A percentile compares a stretch with the other conserved stretches of the same genome.
Evolutionary conservation across 768 basidiomycete species (phyloP).

Genomic region (Polyporus arcularius): DNA sequence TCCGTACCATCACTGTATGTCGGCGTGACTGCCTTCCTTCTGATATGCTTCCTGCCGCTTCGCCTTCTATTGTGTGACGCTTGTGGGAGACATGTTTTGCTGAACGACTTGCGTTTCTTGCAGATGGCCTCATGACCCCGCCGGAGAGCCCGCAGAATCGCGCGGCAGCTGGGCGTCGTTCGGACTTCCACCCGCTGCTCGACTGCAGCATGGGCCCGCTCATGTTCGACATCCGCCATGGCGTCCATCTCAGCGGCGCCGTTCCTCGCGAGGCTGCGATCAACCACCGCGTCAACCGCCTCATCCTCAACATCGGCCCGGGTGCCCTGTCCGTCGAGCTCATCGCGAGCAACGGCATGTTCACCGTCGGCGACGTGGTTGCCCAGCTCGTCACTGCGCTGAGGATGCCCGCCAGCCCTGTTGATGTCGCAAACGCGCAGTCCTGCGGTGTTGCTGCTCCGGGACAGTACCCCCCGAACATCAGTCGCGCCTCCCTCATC

Average conservation of each 20-base stretch:
- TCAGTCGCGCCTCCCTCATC: background rate
- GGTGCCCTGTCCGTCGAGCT: constrained; percentile 4
- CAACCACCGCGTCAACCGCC: constrained; percentile 8
- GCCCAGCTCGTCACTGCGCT: constrained; percentile 6
- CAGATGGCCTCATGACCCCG: constrained; percentile 25
- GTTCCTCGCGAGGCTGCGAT: constrained; percentile 5
- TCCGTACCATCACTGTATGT: constrained; percentile 13
- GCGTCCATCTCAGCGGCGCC: background rate
- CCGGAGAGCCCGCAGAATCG: constrained; percentile 18
- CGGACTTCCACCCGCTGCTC: constrained; percentile 12
- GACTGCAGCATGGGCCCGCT: background rate
- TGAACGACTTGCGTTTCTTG: background rate
- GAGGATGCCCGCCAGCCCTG: background rate
- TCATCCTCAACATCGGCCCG: constrained; percentile 10
- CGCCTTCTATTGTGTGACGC: constrained; percentile 8
- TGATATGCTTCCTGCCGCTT: background rate
- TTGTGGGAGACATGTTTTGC: background rate
- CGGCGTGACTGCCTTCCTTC: background rate
- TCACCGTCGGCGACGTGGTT: constrained; percentile 20
- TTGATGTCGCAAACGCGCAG: background rate
- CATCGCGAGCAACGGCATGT: constrained; percentile 1
- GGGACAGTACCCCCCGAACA: background rate
- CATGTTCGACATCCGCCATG: constrained; percentile 12
- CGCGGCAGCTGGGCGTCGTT: constrained; percentile 1
- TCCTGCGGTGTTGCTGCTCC: background rate